Conservation (phyloP, 192 early-diverging fungal species). For the Ramicandelaber brevisporus region DNA sequence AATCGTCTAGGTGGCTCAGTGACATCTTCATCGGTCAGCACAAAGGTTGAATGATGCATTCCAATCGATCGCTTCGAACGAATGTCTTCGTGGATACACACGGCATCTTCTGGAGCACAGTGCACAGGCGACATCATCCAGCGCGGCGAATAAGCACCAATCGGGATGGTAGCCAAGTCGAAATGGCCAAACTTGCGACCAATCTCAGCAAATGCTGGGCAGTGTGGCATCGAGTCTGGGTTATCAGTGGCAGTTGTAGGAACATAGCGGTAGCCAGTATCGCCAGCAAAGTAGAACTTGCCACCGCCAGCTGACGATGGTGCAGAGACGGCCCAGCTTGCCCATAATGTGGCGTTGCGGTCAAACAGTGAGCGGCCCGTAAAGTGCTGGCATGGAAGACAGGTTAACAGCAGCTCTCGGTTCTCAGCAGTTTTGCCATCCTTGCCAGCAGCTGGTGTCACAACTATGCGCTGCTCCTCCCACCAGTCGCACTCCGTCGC, state of each 20-base stretch:
- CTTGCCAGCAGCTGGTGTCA: slow-evolving; percentile 2
- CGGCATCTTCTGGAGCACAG: slow-evolving; percentile 54
- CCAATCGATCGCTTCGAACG: slow-evolving; percentile 32
- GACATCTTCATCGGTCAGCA: slow-evolving; percentile 38
- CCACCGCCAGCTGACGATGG: slow-evolving; percentile 10
- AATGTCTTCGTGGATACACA: slow-evolving; percentile 51
- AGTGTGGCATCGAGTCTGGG: slow-evolving; percentile 21
- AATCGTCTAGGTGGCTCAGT: slow-evolving; percentile 40
- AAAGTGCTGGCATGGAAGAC: slow-evolving; percentile 52
- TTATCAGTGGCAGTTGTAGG: slow-evolving; percentile 13
- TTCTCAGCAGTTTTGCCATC: too few species aligned
- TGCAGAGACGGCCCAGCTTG: slow-evolving; percentile 31
- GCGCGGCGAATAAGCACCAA: slow-evolving; percentile 62
- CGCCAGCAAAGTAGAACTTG: slow-evolving; percentile 21
- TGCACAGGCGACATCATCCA: slow-evolving; percentile 40
- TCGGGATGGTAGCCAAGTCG: slow-evolving; percentile 52
- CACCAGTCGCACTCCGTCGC: slow-evolving; percentile 57
- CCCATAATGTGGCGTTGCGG: slow-evolving; percentile 53
- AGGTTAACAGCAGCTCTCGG: slow-evolving; percentile 19
- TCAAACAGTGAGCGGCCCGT: slow-evolving; percentile 32
- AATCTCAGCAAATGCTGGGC: slow-evolving; percentile 68
- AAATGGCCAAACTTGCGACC: slow-evolving; percentile 42
- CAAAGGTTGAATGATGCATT: slow-evolving; percentile 75
- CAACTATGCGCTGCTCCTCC: slow-evolving; percentile 20
- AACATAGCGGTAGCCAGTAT: slow-evolving; percentile 56